Conservation (phyloP, 495 filamentous ascomycete genomes). For the Penicillium maclennaniae region DNA sequence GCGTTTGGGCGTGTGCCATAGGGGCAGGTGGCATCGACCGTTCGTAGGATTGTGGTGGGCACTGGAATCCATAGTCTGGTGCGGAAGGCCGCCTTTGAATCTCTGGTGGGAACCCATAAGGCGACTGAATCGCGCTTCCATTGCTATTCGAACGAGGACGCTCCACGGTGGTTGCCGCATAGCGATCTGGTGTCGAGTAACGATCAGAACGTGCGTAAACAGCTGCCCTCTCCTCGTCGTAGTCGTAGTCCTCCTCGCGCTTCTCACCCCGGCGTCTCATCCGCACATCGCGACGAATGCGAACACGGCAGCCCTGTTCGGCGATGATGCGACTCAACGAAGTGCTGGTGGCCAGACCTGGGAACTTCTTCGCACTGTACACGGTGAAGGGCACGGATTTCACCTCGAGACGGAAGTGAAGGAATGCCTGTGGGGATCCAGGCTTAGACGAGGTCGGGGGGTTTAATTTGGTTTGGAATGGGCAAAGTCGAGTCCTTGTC, state of each 20-base stretch:
- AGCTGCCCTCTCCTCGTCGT: conserved; percentile 57
- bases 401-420: conserved; percentile 79
- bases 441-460: conserved; percentile 26
- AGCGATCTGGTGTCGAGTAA: conserved; percentile 51
- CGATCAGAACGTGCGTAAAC: conserved; percentile 55
- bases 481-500: conserved; percentile 46
- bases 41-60: conserved; percentile 34
- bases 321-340: conserved; percentile 83
- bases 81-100: conserved; percentile 52
- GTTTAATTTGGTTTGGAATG: conserved; percentile 21
- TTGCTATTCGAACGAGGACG: conserved; percentile 75
- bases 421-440: conserved; percentile 36
- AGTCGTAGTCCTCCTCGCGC: conserved; percentile 58
- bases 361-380: conserved; percentile 98
- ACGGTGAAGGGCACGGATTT: conserved; percentile 85
- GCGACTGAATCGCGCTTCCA: conserved; percentile 51
- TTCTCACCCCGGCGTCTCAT: conserved; percentile 89
- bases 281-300: conserved; percentile 92
- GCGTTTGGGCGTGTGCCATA: conserved; percentile 24
- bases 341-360: conserved; percentile 88
- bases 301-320: conserved; percentile 95
- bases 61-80: conserved; percentile 49
- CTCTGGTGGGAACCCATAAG: conserved; percentile 29
- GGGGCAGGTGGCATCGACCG: conserved; percentile 34
- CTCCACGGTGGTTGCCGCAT: conserved; percentile 40